Evolutionary conservation across 805 yeast genomes (phyloP), one percentile per base, ranked within the genome.

Genomic region (Pichia cephalocereana): DNA sequence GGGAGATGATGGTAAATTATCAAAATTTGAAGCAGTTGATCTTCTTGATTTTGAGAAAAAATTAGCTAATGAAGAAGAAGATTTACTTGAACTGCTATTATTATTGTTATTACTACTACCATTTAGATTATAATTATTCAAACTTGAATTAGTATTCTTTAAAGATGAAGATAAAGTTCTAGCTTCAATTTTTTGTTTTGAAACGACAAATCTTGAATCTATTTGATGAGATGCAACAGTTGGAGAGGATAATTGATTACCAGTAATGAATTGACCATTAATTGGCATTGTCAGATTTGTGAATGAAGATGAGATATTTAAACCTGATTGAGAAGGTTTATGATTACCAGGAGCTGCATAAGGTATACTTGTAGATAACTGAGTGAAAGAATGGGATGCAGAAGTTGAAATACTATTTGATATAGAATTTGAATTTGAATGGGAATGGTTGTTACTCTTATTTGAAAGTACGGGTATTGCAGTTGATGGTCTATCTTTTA

Each of bases 151-250:
- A 31, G 32, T 47, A 46, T 53, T 58, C 28, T 52, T 43, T 38
- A 34, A 37, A 1, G 55, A 52, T 6, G 49, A 46, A 15, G 54
- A 51, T n/a, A 45, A 38, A 28, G 54, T 71, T 56, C 64, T 56
- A 17, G 74, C 75, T 31, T 75, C 77, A 26, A 82, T 79, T 46
- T 85, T 77, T 52, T 83, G 93, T 57, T 86, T 80, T 11, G 95
- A 85, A 38, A 89, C 83, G 44, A 89, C 80, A 60, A 89, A 88
- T 40, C 96, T 73, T 15, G 95, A 85, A 60, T 88, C 96, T n/a
- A 89, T 80, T 32, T 80, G 74, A 18, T 78, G 66, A 39, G 70
- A 60, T 7, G 77, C 63, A 7, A 84, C 84, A 46, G 74, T 76
- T 4, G 93, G 93, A 0, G 90, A 83, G 46, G 80, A 80, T 48